Evolutionary conservation across 441 rosid species (phyloP).

Genomic region (Eutrema salsugineum): DNA sequence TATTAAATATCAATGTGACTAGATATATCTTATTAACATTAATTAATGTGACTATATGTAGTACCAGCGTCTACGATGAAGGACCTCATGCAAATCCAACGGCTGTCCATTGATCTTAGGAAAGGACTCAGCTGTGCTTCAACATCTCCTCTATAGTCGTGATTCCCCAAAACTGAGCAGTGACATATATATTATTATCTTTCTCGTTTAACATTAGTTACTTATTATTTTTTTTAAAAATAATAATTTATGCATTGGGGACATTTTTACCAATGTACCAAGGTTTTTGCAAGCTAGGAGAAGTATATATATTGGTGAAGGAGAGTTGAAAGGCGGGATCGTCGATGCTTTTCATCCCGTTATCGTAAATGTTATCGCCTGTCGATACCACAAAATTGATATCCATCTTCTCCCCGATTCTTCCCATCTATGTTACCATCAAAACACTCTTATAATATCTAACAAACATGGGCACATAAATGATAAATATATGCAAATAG

Average conservation of each 20-base stretch:
- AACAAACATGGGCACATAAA: neutral
- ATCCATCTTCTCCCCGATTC: constrained; percentile 21
- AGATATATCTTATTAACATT: neutral
- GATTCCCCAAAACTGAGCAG: constrained; percentile 70
- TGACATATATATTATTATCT: neutral
- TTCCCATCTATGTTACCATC: constrained; percentile 26
- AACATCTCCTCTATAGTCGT: constrained; percentile 76
- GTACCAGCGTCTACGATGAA: constrained; percentile 50
- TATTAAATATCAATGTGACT: neutral
- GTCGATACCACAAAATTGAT: constrained; percentile 32
- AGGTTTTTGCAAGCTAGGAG: constrained; percentile 28
- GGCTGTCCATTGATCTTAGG: constrained; percentile 43
- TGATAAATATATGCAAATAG: neutral
- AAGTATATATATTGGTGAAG: constrained; percentile 18
- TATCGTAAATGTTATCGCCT: constrained; percentile 28
- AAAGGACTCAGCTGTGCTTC: constrained; percentile 65
- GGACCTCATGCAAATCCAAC: constrained; percentile 77
- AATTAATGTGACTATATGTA: neutral
- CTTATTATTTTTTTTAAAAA: too few species aligned
- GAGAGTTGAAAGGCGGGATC: constrained; percentile 26
- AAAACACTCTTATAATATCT: neutral
- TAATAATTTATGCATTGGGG: neutral
- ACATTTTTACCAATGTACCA: constrained; percentile 22
- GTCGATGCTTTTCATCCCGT: constrained; percentile 17
- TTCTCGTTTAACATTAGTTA: neutral